A percentile compares a stretch with the other conserved stretches of the same genome.
Evolutionary conservation across 192 early-diverging fungal genomes (phyloP).

Genomic region (Jimgerdemannia flammicorona): DNA sequence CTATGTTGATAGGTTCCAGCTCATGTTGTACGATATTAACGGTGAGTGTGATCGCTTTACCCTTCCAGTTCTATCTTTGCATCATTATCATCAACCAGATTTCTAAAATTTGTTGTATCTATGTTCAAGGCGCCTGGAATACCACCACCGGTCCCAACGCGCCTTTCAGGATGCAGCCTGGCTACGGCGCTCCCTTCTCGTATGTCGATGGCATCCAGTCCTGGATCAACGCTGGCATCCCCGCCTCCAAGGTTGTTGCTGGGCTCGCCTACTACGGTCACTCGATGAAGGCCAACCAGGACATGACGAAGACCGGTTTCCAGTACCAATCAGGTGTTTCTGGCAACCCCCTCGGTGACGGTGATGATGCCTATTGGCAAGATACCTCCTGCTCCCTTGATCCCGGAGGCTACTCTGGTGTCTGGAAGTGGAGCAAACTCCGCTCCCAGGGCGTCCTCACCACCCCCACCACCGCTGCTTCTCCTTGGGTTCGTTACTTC

Average conservation of each 20-base stretch:
- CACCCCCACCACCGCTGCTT: conserved; percentile 40
- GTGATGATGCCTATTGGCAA: conserved; percentile 52
- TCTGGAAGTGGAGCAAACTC: conserved; percentile 66
- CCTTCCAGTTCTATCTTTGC: neutral
- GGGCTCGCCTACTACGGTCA: conserved; percentile 66
- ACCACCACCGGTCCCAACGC: conserved; percentile 61
- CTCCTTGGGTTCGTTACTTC: conserved; percentile 63
- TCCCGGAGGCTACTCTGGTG: conserved; percentile 45
- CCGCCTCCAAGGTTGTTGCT: conserved; percentile 49
- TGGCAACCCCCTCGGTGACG: conserved; percentile 50
- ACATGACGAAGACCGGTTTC: conserved; percentile 23
- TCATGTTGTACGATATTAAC: conserved; percentile 66
- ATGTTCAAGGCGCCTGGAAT: conserved; percentile 46
- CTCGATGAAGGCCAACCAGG: conserved; percentile 34
- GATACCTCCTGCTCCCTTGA: conserved; percentile 35
- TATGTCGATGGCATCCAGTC: conserved; percentile 39
- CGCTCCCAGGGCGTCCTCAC: conserved; percentile 50
- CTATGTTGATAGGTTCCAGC: conserved; percentile 56
- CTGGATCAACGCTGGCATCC: conserved; percentile 59
- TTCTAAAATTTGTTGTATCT: conserved; percentile 15
- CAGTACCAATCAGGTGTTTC: conserved; percentile 37
- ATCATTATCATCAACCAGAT: conserved; percentile 4
- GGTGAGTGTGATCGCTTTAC: neutral
- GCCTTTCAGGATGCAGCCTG: conserved; percentile 35
- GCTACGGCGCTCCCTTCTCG: conserved; percentile 31